Percentiles rank a stretch among this genome's conserved stretches.
phyloP scores from a whole-genome alignment of 78 protist genomes.

The Dictyostelium discoideum region DNA sequence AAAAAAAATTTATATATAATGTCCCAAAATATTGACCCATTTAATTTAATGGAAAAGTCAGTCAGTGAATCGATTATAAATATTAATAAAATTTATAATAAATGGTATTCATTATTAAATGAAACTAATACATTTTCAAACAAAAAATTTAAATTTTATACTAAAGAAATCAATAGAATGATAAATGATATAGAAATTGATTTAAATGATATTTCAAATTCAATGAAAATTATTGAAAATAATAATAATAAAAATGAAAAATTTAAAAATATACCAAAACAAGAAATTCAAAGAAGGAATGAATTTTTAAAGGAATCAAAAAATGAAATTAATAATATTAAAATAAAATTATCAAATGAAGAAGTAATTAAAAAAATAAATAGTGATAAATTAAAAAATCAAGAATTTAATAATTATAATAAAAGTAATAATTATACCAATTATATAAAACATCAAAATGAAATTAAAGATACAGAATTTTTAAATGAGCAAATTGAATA shows the following conservation, averaged over 20 bases:
- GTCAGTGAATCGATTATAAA: not conserved
- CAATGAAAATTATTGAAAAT: constrained; percentile 11
- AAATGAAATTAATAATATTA: not conserved
- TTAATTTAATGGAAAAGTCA: not conserved
- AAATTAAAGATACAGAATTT: constrained; percentile 31
- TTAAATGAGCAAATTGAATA: not conserved
- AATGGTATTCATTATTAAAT: constrained; percentile 19
- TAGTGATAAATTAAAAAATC: not conserved
- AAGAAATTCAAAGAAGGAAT: constrained; percentile 48
- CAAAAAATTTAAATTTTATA: constrained; percentile 49
- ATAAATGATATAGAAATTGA: not conserved
- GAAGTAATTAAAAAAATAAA: constrained; percentile 2
- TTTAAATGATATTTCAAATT: not conserved
- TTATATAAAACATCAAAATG: constrained; percentile 5
- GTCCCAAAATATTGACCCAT: not conserved
- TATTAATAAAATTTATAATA: not conserved
- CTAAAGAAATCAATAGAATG: constrained; percentile 15
- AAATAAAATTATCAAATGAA: not conserved
- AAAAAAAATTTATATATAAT: not conserved
- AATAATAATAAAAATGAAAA: not conserved
- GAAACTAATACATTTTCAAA: constrained; percentile 33
- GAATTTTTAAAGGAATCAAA: constrained; percentile 6
- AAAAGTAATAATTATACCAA: not conserved
- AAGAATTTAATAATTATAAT: not conserved
- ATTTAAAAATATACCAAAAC: not conserved